phyloP scores from a whole-genome alignment of 371 early-diverging fungal species.

The Mucor velutinosus region DNA sequence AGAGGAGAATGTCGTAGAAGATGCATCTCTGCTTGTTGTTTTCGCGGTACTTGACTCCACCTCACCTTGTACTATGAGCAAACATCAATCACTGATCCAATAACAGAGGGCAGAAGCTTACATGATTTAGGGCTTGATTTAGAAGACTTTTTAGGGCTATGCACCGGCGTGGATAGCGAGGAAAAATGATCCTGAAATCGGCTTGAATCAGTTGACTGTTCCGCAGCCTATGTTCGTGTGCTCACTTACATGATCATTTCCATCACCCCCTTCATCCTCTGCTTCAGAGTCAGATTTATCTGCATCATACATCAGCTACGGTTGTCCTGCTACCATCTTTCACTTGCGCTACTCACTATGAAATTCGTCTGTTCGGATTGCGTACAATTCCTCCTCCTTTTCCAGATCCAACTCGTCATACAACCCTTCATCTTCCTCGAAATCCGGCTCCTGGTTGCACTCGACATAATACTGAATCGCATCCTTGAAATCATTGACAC shows the following conservation, averaged over 20 bases:
- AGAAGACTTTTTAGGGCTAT: conserved; percentile 10
- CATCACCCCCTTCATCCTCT: conserved; percentile 26
- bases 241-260: conserved; percentile 17
- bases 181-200: conserved; percentile 1
- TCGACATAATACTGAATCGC: conserved; percentile 92
- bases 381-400: conserved; percentile 83
- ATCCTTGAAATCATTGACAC: conserved; percentile 51
- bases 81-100: neutral
- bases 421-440: conserved; percentile 88
- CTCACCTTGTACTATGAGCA: conserved; percentile 13
- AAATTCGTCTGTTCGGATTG: conserved; percentile 58
- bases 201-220: neutral
- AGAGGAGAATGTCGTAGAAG: conserved; percentile 16
- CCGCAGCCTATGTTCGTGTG: neutral
- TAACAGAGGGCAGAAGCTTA: neutral
- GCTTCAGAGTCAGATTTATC: conserved; percentile 37
- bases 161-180: conserved; percentile 4
- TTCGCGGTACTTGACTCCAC: conserved; percentile 1
- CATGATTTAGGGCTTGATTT: conserved; percentile 12
- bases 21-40: conserved; percentile 19
- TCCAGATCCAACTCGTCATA: conserved; percentile 93
- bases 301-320: neutral
- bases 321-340: neutral
- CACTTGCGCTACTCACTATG: conserved; percentile 24
- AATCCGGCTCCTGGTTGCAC: conserved; percentile 84